Evolutionary conservation across 164 flowering plant species (phyloP).

Genomic region (Cinnamomum chago): DNA sequence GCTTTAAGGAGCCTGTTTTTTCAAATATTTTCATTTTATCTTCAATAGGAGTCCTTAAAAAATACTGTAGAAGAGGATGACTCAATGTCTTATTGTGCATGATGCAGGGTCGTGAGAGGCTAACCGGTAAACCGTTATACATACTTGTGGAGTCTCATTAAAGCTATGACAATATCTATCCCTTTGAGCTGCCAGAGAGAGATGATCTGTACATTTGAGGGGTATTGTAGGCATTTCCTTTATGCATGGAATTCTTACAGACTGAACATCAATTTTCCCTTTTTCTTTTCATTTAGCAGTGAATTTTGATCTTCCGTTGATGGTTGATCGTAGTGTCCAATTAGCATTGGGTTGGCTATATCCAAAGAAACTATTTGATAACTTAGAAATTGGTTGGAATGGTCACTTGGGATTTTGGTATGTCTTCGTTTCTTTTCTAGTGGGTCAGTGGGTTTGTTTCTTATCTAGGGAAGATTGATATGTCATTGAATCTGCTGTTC

Average conservation of each 20-base stretch:
- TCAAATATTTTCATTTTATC: no score
- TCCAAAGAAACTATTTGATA: no score
- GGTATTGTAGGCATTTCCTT: not conserved
- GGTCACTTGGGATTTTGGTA: no score
- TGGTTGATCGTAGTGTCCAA: not conserved
- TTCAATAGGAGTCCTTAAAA: no score
- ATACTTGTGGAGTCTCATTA: slow-evolving; percentile 14
- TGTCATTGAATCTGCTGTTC: no score
- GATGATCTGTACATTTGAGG: slow-evolving; percentile 1
- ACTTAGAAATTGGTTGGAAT: no score
- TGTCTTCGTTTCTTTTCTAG: no score
- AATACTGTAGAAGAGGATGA: no score
- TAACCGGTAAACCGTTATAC: slow-evolving; percentile 13
- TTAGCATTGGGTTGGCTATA: not conserved
- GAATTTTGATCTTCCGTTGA: slow-evolving; percentile 1
- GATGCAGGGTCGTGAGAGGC: slow-evolving; percentile 16
- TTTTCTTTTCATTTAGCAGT: not conserved
- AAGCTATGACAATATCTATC: not conserved
- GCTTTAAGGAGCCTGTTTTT: no score
- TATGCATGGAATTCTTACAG: not conserved
- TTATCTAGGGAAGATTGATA: no score
- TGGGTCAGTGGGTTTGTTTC: no score
- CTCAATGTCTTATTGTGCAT: not conserved
- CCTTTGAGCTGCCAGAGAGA: not conserved
- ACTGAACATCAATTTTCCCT: not conserved